phyloP scores from a whole-genome alignment of 768 basidiomycete genomes.

The Termitomyces sp. region DNA sequence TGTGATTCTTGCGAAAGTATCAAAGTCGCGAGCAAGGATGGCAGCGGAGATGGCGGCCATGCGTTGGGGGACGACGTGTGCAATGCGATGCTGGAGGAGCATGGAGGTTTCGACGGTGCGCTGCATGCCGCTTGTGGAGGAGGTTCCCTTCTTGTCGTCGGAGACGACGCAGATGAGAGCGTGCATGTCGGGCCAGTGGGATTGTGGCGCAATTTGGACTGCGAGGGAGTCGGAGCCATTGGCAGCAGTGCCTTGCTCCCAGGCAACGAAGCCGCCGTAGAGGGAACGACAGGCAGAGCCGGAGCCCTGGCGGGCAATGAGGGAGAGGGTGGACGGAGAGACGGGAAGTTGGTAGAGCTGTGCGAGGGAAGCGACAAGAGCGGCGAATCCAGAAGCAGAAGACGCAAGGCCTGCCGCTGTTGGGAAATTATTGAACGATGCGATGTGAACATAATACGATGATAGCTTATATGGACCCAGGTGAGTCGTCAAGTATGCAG shows the following conservation, averaged over 20 bases:
- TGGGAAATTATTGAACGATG: slow-evolving; percentile 97
- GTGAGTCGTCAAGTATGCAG: slow-evolving; percentile 2
- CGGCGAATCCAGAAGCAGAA: slow-evolving; percentile 95
- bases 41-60: slow-evolving; percentile 82
- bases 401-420: slow-evolving; percentile 98
- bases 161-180: slow-evolving; percentile 97
- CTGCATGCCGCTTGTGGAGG: slow-evolving; percentile 96
- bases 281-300: slow-evolving; percentile 98
- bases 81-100: slow-evolving; percentile 86
- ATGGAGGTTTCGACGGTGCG: slow-evolving; percentile 89
- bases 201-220: slow-evolving; percentile 74
- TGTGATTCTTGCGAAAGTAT: slow-evolving; percentile 83
- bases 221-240: slow-evolving; percentile 87
- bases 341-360: slow-evolving; percentile 79
- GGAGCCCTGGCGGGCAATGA: slow-evolving; percentile 95
- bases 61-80: slow-evolving; percentile 76
- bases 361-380: slow-evolving; percentile 85
- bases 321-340: slow-evolving; percentile 75
- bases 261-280: slow-evolving; percentile 95
- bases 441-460: slow-evolving; percentile 73
- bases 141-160: slow-evolving; percentile 95
- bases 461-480: slow-evolving; percentile 46
- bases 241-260: slow-evolving; percentile 66
- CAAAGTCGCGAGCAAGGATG: slow-evolving; percentile 77
- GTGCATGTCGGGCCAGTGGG: slow-evolving; percentile 93